Evolutionary conservation across 1,139 yeast species (phyloP), one percentile per base, ranked within the genome.

Genomic region (Magnusiomyces fungicola): DNA sequence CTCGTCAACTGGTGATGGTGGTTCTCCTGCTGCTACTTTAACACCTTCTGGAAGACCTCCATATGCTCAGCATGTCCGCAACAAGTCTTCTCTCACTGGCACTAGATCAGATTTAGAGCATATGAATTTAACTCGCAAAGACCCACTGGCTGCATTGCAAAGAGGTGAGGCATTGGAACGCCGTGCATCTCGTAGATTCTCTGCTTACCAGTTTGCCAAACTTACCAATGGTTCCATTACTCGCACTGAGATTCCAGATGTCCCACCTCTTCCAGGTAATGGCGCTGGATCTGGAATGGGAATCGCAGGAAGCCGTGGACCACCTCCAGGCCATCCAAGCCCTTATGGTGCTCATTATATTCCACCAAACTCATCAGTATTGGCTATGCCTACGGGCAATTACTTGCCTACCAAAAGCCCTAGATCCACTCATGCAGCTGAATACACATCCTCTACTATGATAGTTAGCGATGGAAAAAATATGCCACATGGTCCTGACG

Each of bases 121-220:
- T 7, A 23, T 22, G n/a, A 24, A 12, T 3, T 24, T 33, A 14
- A 45, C 53, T 12, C 52, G 50, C 18, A 51, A 51, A 42, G 83
- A 81, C 56, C 89, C 96, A 0, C 69, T 89, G 25, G 73, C 81
- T 0, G 88, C 86, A 56, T 71, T 90, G 21, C 96, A 89, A 59
- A 80, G 82, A 45, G 87, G 90, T 1, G 86, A 84, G 51, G 83
- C 85, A 1, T 69, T 92, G 43, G 95, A 85, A 67, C 75, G 98
- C 56, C 76, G 97, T 53, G 98, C 98, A 0, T 89, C 97, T 0
- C 79, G 88, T 57, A 71, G 98, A 53, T 92, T 84, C 62, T 87
- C 96, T 24, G 96, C 97, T 0, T 92, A 89, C 56, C 97, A 92
- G 61, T 85, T 83, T 67, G 90, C 95, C 1, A 86, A 84, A 59